A percentile compares a stretch with the other conserved stretches of the same genome.
Evolutionary conservation across 306 rosid genomes (phyloP).

Genomic region (Senna siamea): DNA sequence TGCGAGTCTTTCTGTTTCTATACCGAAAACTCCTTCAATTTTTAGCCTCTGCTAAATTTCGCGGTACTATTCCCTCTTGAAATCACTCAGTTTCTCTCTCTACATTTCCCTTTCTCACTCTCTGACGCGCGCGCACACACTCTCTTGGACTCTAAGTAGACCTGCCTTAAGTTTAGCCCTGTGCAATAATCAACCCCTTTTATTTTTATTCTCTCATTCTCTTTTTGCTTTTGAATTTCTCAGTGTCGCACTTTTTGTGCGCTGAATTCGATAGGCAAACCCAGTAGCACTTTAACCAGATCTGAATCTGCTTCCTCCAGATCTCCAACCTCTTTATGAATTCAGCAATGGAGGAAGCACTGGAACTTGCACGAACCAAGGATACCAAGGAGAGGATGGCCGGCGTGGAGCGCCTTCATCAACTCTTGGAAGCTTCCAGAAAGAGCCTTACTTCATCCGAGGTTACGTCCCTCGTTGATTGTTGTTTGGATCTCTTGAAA

Average conservation of each 20-base stretch:
- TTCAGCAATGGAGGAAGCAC: constrained; percentile 84
- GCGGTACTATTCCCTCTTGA: constrained; percentile 12
- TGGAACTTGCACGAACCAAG: constrained; percentile 95
- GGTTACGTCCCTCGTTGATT: constrained; percentile 80
- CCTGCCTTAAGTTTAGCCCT: not conserved
- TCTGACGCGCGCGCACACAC: not conserved
- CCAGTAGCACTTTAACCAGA: not conserved
- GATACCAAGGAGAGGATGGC: constrained; percentile 99
- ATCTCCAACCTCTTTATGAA: constrained; percentile 44
- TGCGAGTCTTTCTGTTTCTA: constrained; percentile 11
- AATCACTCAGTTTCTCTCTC: not conserved
- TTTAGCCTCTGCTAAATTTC: constrained; percentile 41
- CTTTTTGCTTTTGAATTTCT: not conserved
- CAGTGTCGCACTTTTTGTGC: constrained; percentile 5
- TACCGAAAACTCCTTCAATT: constrained; percentile 30
- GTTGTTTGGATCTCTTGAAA: constrained; percentile 93
- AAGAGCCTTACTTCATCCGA: constrained; percentile 80
- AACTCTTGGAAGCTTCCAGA: constrained; percentile 85
- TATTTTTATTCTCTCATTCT: not conserved
- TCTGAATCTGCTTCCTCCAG: constrained; percentile 31
- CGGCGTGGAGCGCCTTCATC: constrained; percentile 93
- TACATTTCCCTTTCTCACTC: not conserved
- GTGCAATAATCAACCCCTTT: constrained; percentile 15
- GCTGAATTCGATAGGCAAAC: constrained; percentile 9
- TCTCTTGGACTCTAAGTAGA: constrained; percentile 4